These are phyloP conservation scores for Solanum tarapatanum DNA, from an alignment of 257 asterid species.

Conservation along the genomic window DNA sequence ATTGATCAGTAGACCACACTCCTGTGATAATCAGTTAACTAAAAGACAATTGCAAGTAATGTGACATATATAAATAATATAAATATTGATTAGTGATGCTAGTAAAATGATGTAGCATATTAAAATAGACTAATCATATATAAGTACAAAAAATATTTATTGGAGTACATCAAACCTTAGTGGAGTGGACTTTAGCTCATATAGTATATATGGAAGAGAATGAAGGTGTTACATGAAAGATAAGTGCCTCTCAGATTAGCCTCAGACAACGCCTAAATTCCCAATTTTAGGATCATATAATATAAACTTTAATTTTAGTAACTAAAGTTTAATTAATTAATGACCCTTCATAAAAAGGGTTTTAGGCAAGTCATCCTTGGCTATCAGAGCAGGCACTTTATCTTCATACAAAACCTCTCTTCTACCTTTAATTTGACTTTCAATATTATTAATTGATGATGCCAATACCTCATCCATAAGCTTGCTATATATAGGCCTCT, in stretches of 20 bases:
- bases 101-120: background rate
- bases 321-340: background rate
- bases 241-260: constrained; percentile 31
- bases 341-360: background rate
- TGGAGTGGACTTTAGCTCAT: background rate
- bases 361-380: constrained; percentile 68
- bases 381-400: constrained; percentile 37
- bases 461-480: background rate
- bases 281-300: background rate
- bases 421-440: background rate
- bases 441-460: background rate
- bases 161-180: background rate
- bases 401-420: constrained; percentile 39
- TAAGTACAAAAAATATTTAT: too few species aligned
- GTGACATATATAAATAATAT: background rate
- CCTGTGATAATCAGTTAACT: background rate
- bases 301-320: background rate
- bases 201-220: constrained; percentile 2
- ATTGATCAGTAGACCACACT: background rate
- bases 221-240: constrained; percentile 25
- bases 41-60: background rate
- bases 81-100: background rate
- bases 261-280: constrained; percentile 35
- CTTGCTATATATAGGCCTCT: background rate
- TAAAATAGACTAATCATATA: background rate